A percentile compares a stretch with the other conserved stretches of the same genome.
These are phyloP conservation scores for Tuber indicum DNA, from an alignment of 495 filamentous ascomycete species.

Conservation along the genomic window DNA sequence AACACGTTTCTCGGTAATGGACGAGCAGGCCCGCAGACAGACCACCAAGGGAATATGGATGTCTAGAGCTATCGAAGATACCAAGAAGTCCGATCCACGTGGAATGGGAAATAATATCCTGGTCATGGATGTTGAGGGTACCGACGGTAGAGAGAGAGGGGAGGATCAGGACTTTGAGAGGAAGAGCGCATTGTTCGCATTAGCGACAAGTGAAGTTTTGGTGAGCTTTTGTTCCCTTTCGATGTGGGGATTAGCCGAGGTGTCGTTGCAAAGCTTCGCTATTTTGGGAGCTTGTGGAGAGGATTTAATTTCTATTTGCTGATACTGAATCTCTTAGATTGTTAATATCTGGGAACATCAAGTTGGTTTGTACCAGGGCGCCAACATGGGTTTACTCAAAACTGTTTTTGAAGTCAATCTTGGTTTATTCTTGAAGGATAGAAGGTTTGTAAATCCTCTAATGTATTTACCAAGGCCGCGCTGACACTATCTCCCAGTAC, in stretches of 20 bases:
- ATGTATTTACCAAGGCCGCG: constrained; percentile 3
- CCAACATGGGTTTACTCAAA: constrained; percentile 96
- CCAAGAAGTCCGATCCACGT: constrained; percentile 36
- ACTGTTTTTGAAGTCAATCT: constrained; percentile 98
- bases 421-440: constrained; percentile 91
- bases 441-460: constrained; percentile 55
- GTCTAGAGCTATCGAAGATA: constrained; percentile 78
- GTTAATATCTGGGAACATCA: constrained; percentile 99
- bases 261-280: neutral
- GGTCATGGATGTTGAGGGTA: constrained; percentile 99
- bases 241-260: neutral
- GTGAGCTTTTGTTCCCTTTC: constrained; percentile 27
- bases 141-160: constrained; percentile 89
- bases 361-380: constrained; percentile 94
- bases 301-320: constrained; percentile 15
- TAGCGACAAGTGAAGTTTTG: constrained; percentile 95
- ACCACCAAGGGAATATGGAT: constrained; percentile 99
- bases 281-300: neutral
- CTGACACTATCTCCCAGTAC: constrained; percentile 53
- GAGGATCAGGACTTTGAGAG: constrained; percentile 88
- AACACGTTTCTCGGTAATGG: constrained; percentile 94
- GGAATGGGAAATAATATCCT: constrained; percentile 93
- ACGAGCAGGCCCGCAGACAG: constrained; percentile 79
- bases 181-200: constrained; percentile 91
- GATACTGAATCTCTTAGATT: constrained; percentile 48